Evolutionary conservation across 2,329 filamentous ascomycete genomes (phyloP), one percentile per base, ranked within the genome.

Genomic region (Fusarium lyarnte): DNA sequence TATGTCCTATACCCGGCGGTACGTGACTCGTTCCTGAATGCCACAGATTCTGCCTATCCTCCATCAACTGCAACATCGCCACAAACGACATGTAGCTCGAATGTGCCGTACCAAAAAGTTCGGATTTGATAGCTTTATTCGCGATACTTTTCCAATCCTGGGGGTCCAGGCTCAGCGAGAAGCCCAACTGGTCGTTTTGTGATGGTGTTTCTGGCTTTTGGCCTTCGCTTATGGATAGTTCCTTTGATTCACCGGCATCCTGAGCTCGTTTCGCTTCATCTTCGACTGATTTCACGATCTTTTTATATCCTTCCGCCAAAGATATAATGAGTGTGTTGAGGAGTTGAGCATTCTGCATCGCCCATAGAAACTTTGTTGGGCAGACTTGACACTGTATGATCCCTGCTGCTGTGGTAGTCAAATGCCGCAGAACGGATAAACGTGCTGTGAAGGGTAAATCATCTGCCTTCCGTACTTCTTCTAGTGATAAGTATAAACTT

Each of bases 291-390:
- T 68, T 51, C 5, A 74, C 53, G 23, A 77, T 63, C 62, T 70
- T 77, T 51, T 73, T 77, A 6, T 75, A 78, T 19, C 66, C 70
- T 53, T 77, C 76, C 1, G 76, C 76, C 9, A 78, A 67, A 5
- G 76, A 77, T 16, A 74, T 51, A 2, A 77, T 70, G 3, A 77
- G 62, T 0, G 76, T 78, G 16, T 76, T 77, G 4, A 78, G 66
- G 1, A 77, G 57, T 43, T 77, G 76, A 5, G 74, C 70, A 17
- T 77, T 77, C 38, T 77, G 76, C 76, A 77, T 77, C 3, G 76
- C 76, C 76, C 76, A 77, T 13, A 77, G 58, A 11, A 77, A 78
- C 29, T 74, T 61, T 0, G 71, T 76, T 1, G 76, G 76, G 25
- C 76, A 77, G 2, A 77, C 64, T 25, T 58, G 52, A 9, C 76